A percentile compares a stretch with the other conserved stretches of the same genome.
These are phyloP conservation scores for Escallonia rubra DNA, from an alignment of 129 eudicot genomes.

Conservation along the genomic window DNA sequence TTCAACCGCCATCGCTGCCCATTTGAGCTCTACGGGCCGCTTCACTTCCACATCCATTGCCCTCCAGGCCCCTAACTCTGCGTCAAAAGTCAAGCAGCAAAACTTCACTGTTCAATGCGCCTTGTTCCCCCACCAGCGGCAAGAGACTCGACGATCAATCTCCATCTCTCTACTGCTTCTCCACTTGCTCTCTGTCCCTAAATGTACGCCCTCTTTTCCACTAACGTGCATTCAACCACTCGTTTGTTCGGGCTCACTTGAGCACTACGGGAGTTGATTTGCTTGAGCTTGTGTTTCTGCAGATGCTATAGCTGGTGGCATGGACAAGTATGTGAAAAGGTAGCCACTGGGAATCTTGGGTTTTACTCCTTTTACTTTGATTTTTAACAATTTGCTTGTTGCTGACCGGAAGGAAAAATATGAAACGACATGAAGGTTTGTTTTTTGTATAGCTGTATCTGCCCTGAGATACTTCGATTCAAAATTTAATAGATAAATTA, in stretches of 20 bases:
- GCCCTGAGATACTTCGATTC: no score
- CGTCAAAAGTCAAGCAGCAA: slow-evolving; percentile 11
- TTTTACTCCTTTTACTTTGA: no score
- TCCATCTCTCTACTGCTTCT: slow-evolving; percentile 52
- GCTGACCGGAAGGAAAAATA: no score
- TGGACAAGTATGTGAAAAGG: slow-evolving; percentile 77
- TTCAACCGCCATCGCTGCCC: slow-evolving; percentile 26
- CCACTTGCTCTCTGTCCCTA: slow-evolving; percentile 38
- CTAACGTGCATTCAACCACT: neutral
- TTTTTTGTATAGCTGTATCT: no score
- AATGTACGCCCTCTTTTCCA: slow-evolving; percentile 17
- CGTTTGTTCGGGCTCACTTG: neutral
- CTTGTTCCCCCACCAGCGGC: slow-evolving; percentile 29
- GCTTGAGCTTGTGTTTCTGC: slow-evolving; percentile 19
- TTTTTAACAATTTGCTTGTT: no score
- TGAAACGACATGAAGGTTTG: no score
- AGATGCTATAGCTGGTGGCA: slow-evolving; percentile 60
- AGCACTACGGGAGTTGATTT: neutral
- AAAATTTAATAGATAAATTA: no score
- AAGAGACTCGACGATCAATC: slow-evolving; percentile 52
- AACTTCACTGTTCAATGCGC: slow-evolving; percentile 42
- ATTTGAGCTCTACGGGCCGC: slow-evolving; percentile 29
- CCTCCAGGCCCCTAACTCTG: slow-evolving; percentile 3
- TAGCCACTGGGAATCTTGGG: slow-evolving; percentile 5
- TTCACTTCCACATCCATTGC: slow-evolving; percentile 22